phyloP scores from a whole-genome alignment of 2,329 filamentous ascomycete genomes.

The Fonsecaea nubica region DNA sequence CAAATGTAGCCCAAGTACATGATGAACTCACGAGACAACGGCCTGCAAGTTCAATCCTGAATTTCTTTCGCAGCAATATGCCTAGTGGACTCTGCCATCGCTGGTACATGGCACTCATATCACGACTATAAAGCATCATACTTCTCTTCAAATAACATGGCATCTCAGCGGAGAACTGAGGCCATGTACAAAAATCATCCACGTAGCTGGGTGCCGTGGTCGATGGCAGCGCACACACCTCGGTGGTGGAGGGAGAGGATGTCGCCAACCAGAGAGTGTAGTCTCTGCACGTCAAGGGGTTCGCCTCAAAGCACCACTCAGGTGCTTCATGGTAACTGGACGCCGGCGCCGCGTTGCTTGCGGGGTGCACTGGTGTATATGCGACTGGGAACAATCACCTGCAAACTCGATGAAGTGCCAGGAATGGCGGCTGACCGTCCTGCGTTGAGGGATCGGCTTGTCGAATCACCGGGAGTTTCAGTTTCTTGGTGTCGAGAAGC shows the following conservation, averaged over 20 bases:
- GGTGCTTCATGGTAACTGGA: background rate
- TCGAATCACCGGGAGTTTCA: slow-evolving; percentile 50
- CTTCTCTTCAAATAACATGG: background rate
- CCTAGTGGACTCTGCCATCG: background rate
- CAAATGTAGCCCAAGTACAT: background rate
- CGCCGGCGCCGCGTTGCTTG: background rate
- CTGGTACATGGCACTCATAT: background rate
- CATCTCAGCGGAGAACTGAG: background rate
- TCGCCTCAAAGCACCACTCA: background rate
- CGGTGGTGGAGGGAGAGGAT: background rate
- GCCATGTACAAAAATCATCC: background rate
- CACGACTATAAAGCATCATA: background rate
- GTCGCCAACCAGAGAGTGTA: background rate
- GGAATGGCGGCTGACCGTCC: slow-evolving; percentile 33
- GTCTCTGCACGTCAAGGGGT: background rate
- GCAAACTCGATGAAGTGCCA: slow-evolving; percentile 32
- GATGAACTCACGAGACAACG: background rate
- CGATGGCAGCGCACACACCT: background rate
- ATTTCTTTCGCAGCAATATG: background rate
- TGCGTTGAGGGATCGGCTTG: slow-evolving; percentile 36
- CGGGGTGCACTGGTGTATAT: background rate
- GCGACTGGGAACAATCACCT: slow-evolving; percentile 2
- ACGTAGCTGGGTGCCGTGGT: background rate
- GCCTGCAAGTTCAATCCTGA: background rate
- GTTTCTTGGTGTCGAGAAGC: slow-evolving; percentile 46